These are phyloP conservation scores for Lactifluus rugatus DNA, from an alignment of 768 basidiomycete genomes.

Conservation along the genomic window DNA sequence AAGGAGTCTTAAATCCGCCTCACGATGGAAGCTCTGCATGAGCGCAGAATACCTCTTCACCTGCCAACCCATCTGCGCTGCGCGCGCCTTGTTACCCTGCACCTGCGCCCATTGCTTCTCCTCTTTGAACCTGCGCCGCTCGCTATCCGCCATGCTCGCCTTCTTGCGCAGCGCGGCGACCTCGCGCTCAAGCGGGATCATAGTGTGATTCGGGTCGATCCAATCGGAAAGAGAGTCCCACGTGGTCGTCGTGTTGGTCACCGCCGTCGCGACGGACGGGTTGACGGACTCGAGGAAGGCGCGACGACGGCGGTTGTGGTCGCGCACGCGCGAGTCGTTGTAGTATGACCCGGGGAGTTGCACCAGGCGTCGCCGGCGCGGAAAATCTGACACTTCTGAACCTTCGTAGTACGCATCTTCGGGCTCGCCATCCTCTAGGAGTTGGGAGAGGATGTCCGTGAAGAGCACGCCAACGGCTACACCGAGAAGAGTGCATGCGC, in stretches of 20 bases:
- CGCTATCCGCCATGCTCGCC: conserved; percentile 73
- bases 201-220: conserved; percentile 45
- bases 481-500: conserved; percentile 53
- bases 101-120: conserved; percentile 82
- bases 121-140: conserved; percentile 74
- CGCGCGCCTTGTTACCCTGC: conserved; percentile 65
- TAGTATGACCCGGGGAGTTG: conserved; percentile 10
- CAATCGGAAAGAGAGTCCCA: conserved; percentile 61
- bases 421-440: conserved; percentile 42
- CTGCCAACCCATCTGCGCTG: conserved; percentile 74
- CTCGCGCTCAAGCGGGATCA: conserved; percentile 63
- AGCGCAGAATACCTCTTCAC: conserved; percentile 71
- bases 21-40: conserved; percentile 70
- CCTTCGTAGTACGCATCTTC: conserved; percentile 24
- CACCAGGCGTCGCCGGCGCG: conserved; percentile 19
- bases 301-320: conserved; percentile 19
- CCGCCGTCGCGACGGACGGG: conserved; percentile 23
- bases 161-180: conserved; percentile 66
- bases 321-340: not conserved
- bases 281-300: conserved; percentile 22
- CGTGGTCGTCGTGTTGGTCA: conserved; percentile 40
- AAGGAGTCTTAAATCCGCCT: conserved; percentile 60
- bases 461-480: conserved; percentile 58
- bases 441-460: conserved; percentile 61
- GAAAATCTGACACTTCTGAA: conserved; percentile 9